Conservation (phyloP, 305 asterid species). For the Petunia hybrid region DNA sequence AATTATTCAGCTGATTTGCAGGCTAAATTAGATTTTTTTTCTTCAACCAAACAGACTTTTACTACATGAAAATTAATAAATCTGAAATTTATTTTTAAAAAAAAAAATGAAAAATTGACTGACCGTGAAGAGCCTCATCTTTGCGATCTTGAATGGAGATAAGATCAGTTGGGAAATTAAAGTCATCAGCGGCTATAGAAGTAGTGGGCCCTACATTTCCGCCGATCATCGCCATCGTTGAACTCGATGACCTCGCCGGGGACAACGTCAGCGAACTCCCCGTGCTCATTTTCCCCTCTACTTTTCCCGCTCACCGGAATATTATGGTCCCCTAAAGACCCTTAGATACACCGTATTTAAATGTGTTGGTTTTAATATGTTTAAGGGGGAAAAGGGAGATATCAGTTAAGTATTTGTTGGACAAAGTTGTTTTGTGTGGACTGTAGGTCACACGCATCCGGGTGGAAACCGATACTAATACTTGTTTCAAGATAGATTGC, state of each 20-base stretch:
- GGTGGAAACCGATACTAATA: too few relatives aligned
- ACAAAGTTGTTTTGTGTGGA: too few relatives aligned
- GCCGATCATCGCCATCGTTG: slow-evolving; percentile 46
- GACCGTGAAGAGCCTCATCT: slow-evolving; percentile 70
- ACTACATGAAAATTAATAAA: background rate
- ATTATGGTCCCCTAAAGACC: background rate
- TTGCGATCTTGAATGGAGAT: slow-evolving; percentile 76
- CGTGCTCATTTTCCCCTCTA: slow-evolving; percentile 52
- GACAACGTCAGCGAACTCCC: slow-evolving; percentile 57
- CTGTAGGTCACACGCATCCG: too few relatives aligned
- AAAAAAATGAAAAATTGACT: slow-evolving; percentile 27
- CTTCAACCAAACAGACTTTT: background rate
- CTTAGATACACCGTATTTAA: background rate
- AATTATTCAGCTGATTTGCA: background rate
- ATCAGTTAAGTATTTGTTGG: too few relatives aligned
- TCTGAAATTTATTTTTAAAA: background rate
- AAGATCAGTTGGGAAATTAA: slow-evolving; percentile 54
- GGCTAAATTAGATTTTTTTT: background rate
- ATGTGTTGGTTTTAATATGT: too few relatives aligned
- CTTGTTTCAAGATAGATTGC: too few relatives aligned
- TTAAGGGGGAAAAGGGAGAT: too few relatives aligned
- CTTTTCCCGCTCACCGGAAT: background rate
- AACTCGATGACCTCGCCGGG: slow-evolving; percentile 54
- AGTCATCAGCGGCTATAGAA: slow-evolving; percentile 49
- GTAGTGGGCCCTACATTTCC: slow-evolving; percentile 41